Base-by-base conservation (phyloP, 768 basidiomycete genomes). In the Lepiota venenata region DNA sequence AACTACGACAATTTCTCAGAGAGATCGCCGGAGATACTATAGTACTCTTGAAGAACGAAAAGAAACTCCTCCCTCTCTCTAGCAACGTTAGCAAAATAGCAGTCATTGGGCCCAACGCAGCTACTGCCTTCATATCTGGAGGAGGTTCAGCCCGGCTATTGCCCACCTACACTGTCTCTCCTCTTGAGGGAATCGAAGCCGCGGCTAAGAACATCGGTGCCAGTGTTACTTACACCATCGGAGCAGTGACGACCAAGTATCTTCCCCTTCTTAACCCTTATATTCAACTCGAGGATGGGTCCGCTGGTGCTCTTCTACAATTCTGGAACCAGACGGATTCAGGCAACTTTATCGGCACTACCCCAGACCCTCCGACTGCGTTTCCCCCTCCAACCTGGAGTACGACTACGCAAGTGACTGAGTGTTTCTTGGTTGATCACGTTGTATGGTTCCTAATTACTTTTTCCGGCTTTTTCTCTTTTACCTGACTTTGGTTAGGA, bases 41-140 rank as follows among this genome's bases (percentile, higher is more conserved):
- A 40, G 83, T 87, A 7, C 71, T 87, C 0, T 69, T 86, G 29
- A 85, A 85, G 67, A 87, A 87, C 64, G 73, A 81, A 4, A 68
- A 70, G 7, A 65, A 65, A 1, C 52, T 85, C 27, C 73, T 87
- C 12, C 84, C 84, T 0, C 64, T 84, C n/a, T 57, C 55, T n/a
- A 52, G 61, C 12, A 32, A 45, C 1, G 27, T 59, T 44, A 77
- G 73, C 57, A 77, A 70, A 42, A 75, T 87, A 40, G 83, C 81
- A 10, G 74, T 87, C 44, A 82, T 86, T 56, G 85, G 84, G 0
- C 81, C 83, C 3, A 85, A 86, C 63, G 81, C 79, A 5, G 84
- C 78, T 62, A 62, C 66, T 35, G 70, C 75, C 0, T 72, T 78
- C 56, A 77, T 76, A 39, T 82, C 81, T 25, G 82, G 83, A 8